Percentiles rank a stretch among this genome's conserved stretches.
phyloP scores from a whole-genome alignment of 2,329 filamentous ascomycete genomes.

The Ophiostoma ips region DNA sequence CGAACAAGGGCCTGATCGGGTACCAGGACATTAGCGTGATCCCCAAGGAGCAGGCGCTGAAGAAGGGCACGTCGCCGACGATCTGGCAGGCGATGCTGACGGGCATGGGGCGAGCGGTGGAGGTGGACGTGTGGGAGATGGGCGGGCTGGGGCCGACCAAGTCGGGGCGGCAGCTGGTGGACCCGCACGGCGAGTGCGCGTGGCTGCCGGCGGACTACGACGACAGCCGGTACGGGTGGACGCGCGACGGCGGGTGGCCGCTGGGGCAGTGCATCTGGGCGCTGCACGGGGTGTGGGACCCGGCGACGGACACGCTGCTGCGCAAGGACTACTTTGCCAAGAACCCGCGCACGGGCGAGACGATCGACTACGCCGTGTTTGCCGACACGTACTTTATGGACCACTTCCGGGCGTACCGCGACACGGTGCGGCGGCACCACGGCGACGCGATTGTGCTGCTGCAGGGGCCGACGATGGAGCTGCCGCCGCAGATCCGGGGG shows the following conservation, averaged over 20 bases:
- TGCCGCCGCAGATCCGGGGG: constrained; percentile 77
- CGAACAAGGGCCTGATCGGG: constrained; percentile 76
- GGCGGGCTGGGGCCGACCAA: constrained; percentile 86
- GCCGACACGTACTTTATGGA: constrained; percentile 87
- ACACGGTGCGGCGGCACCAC: constrained; percentile 62
- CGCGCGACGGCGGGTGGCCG: constrained; percentile 75
- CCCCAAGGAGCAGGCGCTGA: constrained; percentile 75
- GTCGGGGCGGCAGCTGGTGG: constrained; percentile 66
- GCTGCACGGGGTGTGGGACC: constrained; percentile 92
- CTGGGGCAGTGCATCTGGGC: constrained; percentile 95
- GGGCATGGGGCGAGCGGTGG: constrained; percentile 79
- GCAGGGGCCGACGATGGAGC: constrained; percentile 81
- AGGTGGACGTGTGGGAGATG: constrained; percentile 87
- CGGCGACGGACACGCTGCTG: constrained; percentile 58
- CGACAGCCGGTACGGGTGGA: constrained; percentile 81
- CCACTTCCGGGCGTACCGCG: constrained; percentile 63
- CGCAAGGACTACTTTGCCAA: constrained; percentile 80
- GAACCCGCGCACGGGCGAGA: constrained; percentile 58
- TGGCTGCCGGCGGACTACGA: constrained; percentile 79
- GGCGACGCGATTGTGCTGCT: constrained; percentile 75
- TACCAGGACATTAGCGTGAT: constrained; percentile 69
- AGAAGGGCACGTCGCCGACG: constrained; percentile 86
- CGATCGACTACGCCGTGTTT: constrained; percentile 69
- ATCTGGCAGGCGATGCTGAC: constrained; percentile 88
- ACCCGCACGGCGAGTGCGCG: constrained; percentile 70